Evolutionary conservation across 1,284 basidiomycete genomes (phyloP), one percentile per base, ranked within the genome.

Genomic region (Ustilago shanxiensis): DNA sequence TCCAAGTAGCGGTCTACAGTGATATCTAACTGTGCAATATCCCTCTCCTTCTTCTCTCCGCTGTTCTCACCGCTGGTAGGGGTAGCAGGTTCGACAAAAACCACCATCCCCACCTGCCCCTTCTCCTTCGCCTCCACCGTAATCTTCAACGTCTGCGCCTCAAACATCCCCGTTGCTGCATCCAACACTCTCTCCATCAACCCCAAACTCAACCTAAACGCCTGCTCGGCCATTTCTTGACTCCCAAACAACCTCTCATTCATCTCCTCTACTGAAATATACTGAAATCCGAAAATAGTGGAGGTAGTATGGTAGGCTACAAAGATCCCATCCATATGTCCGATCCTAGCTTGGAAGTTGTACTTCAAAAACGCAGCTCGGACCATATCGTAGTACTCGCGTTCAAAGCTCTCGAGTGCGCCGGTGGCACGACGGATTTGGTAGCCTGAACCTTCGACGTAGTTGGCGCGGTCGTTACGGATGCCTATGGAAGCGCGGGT

Each of bases 271-370:
- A 96, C 87, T 0, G 94, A 89, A 35, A 98, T 88, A 84, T 99
- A 99, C 86, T 98, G 94, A 88, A 98, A 98, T 0, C 96, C 96
- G 82, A 95, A 96, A 64, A 96, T 90, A 16, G 90, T 89, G 9
- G 90, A 90, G 0, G 94, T 97, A 77, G 96, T 98, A 86, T 99
- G 96, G 85, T 97, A 98, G 10, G 95, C 93, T 31, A 98, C 91
- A 80, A 99, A 91, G 28, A 97, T 92, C 16, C 96, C 96, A 83
- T 98, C 95, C 96, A 99, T 99, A 83, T 93, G 91, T 2, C 96
- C 96, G 73, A 99, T 98, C 6, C 96, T 91, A 0, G 90, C 95
- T 89, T 99, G 96, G 88, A 98, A 93, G 79, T 90, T 93, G 87
- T 96, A 99, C 88, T 98, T 98, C 65, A 99, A 89, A 88, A 98